Base-by-base conservation (phyloP, 306 rosid genomes). In the Castanea mollissima region DNA sequence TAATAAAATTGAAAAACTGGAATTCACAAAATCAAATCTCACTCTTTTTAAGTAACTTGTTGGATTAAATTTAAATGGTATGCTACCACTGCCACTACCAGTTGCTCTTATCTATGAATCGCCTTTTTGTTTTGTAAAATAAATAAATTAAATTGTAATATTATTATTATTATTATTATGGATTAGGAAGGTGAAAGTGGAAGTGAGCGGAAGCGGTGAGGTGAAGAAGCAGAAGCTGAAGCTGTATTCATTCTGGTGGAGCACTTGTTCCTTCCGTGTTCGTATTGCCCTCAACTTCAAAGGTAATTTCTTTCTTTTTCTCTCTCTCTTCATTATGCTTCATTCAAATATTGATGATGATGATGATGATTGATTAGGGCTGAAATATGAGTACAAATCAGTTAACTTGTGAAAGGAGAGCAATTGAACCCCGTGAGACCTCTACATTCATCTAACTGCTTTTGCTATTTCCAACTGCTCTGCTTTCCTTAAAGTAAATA, bases 241-340 rank as follows among this genome's bases (percentile, higher is more conserved):
- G 83, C 85, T 86, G 57, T 88, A 86, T 46, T 83, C 90, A 41
- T 77, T 79, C 77, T 82, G 73, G 78, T 44, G 80, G 76, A 88
- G 92, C 69, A 79, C 88, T 67, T 86, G 89, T 71, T 18, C 92
- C 29, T 32, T 20, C 58, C 90, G 90, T n/a, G 88, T 88, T 29
- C 82, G 86, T 67, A 86, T 86, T 34, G 92, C 86, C 59, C 89
- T 88, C 71, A 86, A 86, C 82, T 81, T 94, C 73, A 94, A 94
- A 91, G 92, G 96, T 88, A 60, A 1, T 31, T 38, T 56, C 6
- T 5, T 81, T 60, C 41, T 69, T 21, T 46, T 10, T 65, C 54
- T 6, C 41, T 5, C 32, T 59, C 3, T 16, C 21, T 21, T 73
- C 8, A 8, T 55, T 59, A 2, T 1, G 46, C 46, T 38, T 38